Percentiles rank a stretch among this genome's conserved stretches.
Evolutionary conservation across 1,284 basidiomycete species (phyloP).

Genomic region (Agroathelia rolfsii): DNA sequence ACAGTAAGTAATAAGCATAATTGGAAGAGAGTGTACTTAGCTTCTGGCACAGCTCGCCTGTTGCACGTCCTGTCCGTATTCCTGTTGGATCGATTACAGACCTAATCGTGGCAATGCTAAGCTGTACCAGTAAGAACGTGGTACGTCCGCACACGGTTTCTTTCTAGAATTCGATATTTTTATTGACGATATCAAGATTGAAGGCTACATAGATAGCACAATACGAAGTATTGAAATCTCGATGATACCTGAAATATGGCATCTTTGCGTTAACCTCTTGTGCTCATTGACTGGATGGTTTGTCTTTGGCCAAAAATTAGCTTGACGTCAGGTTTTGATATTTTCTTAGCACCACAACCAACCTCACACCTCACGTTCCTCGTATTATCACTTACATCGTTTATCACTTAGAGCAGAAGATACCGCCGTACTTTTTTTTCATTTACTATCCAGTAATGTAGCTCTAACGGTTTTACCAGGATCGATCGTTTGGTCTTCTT

Average conservation of each 20-base stretch:
- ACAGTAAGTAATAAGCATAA: neutral
- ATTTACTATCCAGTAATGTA: neutral
- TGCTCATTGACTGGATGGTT: conserved; percentile 40
- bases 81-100: conserved; percentile 56
- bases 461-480: conserved; percentile 22
- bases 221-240: conserved; percentile 44
- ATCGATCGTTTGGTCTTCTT: conserved; percentile 34
- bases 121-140: conserved; percentile 46
- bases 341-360: conserved; percentile 7
- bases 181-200: conserved; percentile 26
- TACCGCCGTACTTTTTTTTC: conserved; percentile 33
- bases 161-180: conserved; percentile 3
- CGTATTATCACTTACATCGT: conserved; percentile 39
- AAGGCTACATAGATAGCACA: conserved; percentile 37
- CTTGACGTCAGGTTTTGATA: conserved; percentile 3
- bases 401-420: conserved; percentile 51
- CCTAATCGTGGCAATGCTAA: conserved; percentile 43
- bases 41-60: conserved; percentile 34
- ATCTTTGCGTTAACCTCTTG: conserved; percentile 41
- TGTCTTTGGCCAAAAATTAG: too few relatives aligned
- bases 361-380: conserved; percentile 33
- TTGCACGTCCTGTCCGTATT: conserved; percentile 59
- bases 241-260: conserved; percentile 43
- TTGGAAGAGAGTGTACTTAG: neutral
- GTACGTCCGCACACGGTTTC: conserved; percentile 19